These are phyloP conservation scores for Collybiopsis luxurians DNA, from an alignment of 768 basidiomycete genomes.

Conservation along the genomic window DNA sequence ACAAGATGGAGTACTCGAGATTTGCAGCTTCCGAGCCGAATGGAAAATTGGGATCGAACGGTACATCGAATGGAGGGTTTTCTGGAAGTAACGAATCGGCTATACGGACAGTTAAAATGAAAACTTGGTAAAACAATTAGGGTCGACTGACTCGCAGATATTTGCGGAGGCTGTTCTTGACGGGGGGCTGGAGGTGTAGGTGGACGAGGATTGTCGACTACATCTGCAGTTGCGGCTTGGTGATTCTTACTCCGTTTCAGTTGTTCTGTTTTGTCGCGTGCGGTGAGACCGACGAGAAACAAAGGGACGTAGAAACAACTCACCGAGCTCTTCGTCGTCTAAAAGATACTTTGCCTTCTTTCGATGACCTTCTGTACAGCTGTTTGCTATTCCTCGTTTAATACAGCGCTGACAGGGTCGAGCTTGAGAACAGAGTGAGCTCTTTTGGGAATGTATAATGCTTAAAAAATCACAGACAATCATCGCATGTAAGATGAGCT, in stretches of 20 bases:
- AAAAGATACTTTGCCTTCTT: constrained; percentile 98
- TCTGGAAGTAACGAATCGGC: constrained; percentile 51
- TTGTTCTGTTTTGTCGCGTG: constrained; percentile 32
- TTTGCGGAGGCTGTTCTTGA: constrained; percentile 28
- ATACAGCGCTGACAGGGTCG: constrained; percentile 95
- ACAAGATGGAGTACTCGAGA: constrained; percentile 92
- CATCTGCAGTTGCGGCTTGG: neutral
- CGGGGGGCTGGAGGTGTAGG: constrained; percentile 27
- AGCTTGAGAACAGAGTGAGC: constrained; percentile 46
- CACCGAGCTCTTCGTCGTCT: constrained; percentile 92
- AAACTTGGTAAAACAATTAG: neutral
- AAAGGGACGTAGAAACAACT: constrained; percentile 16
- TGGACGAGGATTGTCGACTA: constrained; percentile 1
- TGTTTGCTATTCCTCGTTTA: constrained; percentile 86
- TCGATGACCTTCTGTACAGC: constrained; percentile 91
- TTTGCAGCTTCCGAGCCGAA: constrained; percentile 92
- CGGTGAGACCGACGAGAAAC: constrained; percentile 23
- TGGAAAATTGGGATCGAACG: constrained; percentile 59
- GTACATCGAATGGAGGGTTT: constrained; percentile 59
- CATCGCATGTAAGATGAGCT: constrained; percentile 98
- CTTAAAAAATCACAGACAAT: too few relatives aligned
- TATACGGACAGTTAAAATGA: constrained; percentile 18
- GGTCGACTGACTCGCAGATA: constrained; percentile 28
- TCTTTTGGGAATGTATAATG: too few relatives aligned
- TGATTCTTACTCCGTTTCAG: constrained; percentile 39